phyloP scores from a whole-genome alignment of 257 asterid species.

The Osmanthus fragrans region DNA sequence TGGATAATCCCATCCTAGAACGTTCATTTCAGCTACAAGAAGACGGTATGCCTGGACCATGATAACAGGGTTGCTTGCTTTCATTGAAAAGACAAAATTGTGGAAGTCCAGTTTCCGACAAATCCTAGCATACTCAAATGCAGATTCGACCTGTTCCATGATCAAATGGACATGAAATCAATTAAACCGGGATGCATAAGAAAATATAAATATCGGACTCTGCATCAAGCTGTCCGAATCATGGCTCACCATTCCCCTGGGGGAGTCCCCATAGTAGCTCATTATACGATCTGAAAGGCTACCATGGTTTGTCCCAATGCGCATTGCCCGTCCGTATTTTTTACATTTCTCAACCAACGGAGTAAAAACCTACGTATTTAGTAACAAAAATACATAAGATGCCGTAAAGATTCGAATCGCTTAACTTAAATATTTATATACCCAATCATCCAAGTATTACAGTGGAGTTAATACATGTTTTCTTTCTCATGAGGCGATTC shows the following conservation, averaged over 20 bases:
- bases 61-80: conserved; percentile 97
- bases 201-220: neutral
- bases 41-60: conserved; percentile 99
- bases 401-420: neutral
- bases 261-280: conserved; percentile 98
- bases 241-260: conserved; percentile 91
- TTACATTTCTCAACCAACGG: conserved; percentile 98
- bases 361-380: conserved; percentile 64
- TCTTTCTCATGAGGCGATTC: neutral
- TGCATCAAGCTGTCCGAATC: conserved; percentile 11
- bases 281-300: conserved; percentile 97
- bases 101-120: conserved; percentile 94
- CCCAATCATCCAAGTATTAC: neutral
- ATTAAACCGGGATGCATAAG: conserved; percentile 2
- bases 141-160: conserved; percentile 85
- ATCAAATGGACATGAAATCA: conserved; percentile 14
- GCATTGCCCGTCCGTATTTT: conserved; percentile 91
- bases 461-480: neutral
- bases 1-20: conserved; percentile 98
- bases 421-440: neutral
- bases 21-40: conserved; percentile 98
- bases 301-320: conserved; percentile 99
- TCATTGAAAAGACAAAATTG: conserved; percentile 95
- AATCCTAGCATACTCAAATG: conserved; percentile 94
- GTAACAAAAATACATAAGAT: conserved; percentile 12